phyloP scores from a whole-genome alignment of 2,329 filamentous ascomycete genomes.

The Myriangium duriaei region DNA sequence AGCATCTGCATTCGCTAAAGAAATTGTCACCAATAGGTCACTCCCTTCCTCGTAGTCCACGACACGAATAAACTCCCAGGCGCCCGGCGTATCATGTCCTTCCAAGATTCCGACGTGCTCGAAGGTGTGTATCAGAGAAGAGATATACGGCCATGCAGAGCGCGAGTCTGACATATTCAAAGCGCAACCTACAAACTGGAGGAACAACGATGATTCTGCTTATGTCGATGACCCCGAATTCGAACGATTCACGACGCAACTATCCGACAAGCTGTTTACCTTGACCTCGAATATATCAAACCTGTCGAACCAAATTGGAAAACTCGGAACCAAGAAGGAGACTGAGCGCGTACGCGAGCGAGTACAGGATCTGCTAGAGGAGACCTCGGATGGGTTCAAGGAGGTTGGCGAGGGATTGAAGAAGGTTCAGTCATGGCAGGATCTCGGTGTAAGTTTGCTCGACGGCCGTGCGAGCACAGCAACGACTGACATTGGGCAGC shows the following conservation, averaged over 20 bases:
- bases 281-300: constrained; percentile 80
- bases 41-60: too few species aligned
- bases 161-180: constrained; percentile 1
- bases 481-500: constrained; percentile 39
- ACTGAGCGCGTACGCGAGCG: constrained; percentile 83
- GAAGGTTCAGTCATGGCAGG: constrained; percentile 63
- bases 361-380: constrained; percentile 75
- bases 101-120: constrained; percentile 15
- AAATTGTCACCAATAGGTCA: too few species aligned
- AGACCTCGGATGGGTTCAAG: constrained; percentile 77
- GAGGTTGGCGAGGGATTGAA: constrained; percentile 89
- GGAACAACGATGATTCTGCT: constrained; percentile 55
- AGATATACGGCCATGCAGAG: background rate
- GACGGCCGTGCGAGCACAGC: too few species aligned
- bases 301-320: constrained; percentile 69
- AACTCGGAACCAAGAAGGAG: constrained; percentile 81
- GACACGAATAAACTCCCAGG: too few species aligned
- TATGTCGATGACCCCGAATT: constrained; percentile 93
- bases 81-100: constrained; percentile 13
- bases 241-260: constrained; percentile 63
- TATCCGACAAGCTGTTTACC: constrained; percentile 81
- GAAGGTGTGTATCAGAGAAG: constrained; percentile 13
- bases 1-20: too few species aligned
- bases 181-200: constrained; percentile 54
- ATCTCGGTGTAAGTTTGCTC: constrained; percentile 53